Conservation (phyloP, 2,329 filamentous ascomycete species). For the Endoconidiophora polonica region DNA sequence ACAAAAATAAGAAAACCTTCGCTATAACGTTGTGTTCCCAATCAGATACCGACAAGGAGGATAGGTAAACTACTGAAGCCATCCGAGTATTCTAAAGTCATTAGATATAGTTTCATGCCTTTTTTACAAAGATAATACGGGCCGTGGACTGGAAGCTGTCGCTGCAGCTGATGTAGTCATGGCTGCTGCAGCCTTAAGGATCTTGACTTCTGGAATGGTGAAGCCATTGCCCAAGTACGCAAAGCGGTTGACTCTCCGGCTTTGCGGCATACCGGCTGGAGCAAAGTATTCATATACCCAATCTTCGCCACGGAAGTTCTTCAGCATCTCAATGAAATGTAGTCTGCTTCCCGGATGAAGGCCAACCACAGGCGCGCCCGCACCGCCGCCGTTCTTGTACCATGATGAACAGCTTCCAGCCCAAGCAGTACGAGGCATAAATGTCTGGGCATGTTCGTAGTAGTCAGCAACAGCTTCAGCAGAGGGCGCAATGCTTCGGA, state of each 20-base stretch:
- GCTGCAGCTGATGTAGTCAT: not conserved
- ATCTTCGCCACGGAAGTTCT: conserved; percentile 32
- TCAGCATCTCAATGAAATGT: conserved; percentile 37
- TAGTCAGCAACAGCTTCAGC: conserved; percentile 33
- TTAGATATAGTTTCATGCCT: too few species aligned
- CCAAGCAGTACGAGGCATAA: conserved; percentile 39
- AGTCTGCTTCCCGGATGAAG: conserved; percentile 34
- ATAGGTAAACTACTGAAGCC: too few species aligned
- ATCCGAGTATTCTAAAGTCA: too few species aligned
- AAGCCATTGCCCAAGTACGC: conserved; percentile 37
- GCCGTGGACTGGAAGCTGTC: too few species aligned
- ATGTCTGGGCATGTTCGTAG: conserved; percentile 29
- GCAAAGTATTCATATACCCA: conserved; percentile 32
- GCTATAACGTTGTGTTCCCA: not conserved
- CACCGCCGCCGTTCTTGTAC: conserved; percentile 30
- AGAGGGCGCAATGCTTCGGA: conserved; percentile 29
- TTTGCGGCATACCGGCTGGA: not conserved
- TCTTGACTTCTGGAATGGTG: conserved; percentile 25
- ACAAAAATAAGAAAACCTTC: not conserved
- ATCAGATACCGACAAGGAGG: too few species aligned
- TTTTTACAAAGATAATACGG: too few species aligned
- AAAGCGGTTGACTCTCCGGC: conserved; percentile 27
- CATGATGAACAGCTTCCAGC: conserved; percentile 30
- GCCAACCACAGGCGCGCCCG: conserved; percentile 29
- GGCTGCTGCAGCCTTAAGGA: conserved; percentile 4